Percentiles rank a stretch among this genome's conserved stretches.
Evolutionary conservation across 768 basidiomycete species (phyloP).

Genomic region (Naganishia friedmannii): DNA sequence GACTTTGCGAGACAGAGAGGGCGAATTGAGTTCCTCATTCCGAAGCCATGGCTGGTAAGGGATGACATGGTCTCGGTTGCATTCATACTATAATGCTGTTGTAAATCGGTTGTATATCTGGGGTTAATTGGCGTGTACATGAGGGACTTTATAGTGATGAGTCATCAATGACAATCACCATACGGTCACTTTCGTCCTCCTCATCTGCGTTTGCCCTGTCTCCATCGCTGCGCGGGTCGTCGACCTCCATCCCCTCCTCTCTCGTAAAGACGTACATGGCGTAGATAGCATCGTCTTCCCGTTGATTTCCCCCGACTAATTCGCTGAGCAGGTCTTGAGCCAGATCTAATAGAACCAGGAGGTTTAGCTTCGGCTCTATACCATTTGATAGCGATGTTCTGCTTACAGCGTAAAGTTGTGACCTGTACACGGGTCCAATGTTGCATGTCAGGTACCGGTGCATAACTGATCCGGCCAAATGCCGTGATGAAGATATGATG

Average conservation of each 20-base stretch:
- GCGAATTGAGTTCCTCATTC: constrained; percentile 32
- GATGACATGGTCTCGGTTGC: background rate
- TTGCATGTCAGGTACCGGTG: constrained; percentile 57
- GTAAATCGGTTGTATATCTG: constrained; percentile 11
- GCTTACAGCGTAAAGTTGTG: constrained; percentile 14
- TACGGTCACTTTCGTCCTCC: constrained; percentile 6
- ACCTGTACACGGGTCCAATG: constrained; percentile 54
- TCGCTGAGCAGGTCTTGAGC: constrained; percentile 22
- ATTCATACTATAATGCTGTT: background rate
- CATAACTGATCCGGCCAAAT: constrained; percentile 70
- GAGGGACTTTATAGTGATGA: background rate
- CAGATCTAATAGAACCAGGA: background rate
- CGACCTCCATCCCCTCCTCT: background rate
- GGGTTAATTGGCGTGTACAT: background rate
- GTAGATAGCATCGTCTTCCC: constrained; percentile 18
- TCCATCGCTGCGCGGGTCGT: background rate
- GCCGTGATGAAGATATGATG: constrained; percentile 71
- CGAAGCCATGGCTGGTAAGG: constrained; percentile 31
- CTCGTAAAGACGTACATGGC: constrained; percentile 13
- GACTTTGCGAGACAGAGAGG: constrained; percentile 24
- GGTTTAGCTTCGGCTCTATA: background rate
- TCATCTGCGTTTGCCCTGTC: background rate
- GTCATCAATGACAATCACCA: constrained; percentile 14
- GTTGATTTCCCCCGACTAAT: constrained; percentile 11
- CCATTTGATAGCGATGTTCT: no score